Percentiles rank a stretch among this genome's conserved stretches.
Evolutionary conservation across 2,329 filamentous ascomycete genomes (phyloP).

Genomic region (Aspergillus candidus): DNA sequence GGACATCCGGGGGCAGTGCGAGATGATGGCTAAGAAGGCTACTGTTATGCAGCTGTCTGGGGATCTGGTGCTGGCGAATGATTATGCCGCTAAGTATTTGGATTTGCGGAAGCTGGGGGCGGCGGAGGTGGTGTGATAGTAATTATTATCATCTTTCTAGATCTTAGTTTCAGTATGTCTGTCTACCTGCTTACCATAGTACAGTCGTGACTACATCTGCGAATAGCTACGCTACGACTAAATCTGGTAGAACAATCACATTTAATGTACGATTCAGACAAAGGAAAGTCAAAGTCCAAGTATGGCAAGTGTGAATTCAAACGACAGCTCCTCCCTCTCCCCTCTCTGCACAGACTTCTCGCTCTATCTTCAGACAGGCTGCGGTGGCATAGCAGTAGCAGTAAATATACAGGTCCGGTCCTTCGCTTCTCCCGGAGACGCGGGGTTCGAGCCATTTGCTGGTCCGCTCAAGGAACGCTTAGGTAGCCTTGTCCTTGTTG

Average conservation of each 20-base stretch:
- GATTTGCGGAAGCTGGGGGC: slow-evolving; percentile 46
- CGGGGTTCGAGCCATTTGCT: not conserved
- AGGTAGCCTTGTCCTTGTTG: slow-evolving; percentile 71
- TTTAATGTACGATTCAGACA: not conserved
- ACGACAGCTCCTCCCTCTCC: not conserved
- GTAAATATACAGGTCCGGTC: slow-evolving; percentile 30
- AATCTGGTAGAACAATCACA: too few species aligned
- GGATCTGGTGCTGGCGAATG: slow-evolving; percentile 58
- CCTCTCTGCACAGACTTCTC: too few species aligned
- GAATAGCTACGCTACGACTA: too few species aligned
- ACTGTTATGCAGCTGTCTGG: slow-evolving; percentile 66
- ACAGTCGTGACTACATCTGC: too few species aligned
- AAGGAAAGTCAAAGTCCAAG: slow-evolving; percentile 13
- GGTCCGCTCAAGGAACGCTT: slow-evolving; percentile 15
- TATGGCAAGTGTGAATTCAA: slow-evolving; percentile 2
- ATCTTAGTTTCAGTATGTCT: not conserved
- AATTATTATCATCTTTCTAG: not conserved
- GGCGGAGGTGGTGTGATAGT: not conserved
- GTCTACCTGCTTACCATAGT: too few species aligned
- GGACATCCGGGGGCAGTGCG: slow-evolving; percentile 64
- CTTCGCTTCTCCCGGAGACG: slow-evolving; percentile 2
- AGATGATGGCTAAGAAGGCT: slow-evolving; percentile 76
- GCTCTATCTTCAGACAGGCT: too few species aligned
- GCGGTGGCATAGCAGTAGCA: not conserved
- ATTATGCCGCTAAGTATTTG: slow-evolving; percentile 61